A percentile compares a stretch with the other conserved stretches of the same genome.
Evolutionary conservation across 306 rosid genomes (phyloP).

Genomic region (Urtica urens): DNA sequence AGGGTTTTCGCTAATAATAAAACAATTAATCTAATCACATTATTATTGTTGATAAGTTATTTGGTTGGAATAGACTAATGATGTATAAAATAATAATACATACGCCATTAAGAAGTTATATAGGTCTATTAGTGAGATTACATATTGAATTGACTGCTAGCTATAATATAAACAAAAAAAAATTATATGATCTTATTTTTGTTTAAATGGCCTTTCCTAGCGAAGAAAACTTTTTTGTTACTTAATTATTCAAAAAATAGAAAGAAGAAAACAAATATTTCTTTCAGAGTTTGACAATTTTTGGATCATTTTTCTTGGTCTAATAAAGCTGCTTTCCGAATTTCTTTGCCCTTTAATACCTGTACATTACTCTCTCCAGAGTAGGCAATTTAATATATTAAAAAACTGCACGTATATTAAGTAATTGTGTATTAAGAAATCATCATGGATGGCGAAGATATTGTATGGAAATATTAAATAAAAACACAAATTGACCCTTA

Average conservation of each 20-base stretch:
- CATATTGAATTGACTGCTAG: neutral
- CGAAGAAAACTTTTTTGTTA: slow-evolving; percentile 6
- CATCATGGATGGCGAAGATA: too few species aligned
- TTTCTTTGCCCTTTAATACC: neutral
- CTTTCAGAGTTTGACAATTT: slow-evolving; percentile 12
- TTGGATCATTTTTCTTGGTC: neutral
- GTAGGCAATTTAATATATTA: too few species aligned
- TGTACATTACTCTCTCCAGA: too few species aligned
- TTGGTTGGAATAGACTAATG: neutral
- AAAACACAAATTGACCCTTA: too few species aligned
- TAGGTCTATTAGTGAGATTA: neutral
- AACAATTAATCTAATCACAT: slow-evolving; percentile 2
- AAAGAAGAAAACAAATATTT: too few species aligned
- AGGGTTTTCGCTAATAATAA: slow-evolving; percentile 1
- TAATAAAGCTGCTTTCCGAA: slow-evolving; percentile 2
- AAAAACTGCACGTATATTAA: too few species aligned
- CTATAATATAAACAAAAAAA: neutral
- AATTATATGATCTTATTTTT: neutral
- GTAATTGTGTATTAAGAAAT: too few species aligned
- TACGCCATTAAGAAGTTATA: neutral
- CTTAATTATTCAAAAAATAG: slow-evolving; percentile 3
- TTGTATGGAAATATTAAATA: too few species aligned
- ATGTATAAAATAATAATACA: neutral
- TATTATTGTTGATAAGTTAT: neutral
- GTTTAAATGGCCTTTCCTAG: slow-evolving; percentile 2